Evolutionary conservation across 805 yeast genomes (phyloP), one percentile per base, ranked within the genome.

Genomic region (Sporopachydermia lactativora): DNA sequence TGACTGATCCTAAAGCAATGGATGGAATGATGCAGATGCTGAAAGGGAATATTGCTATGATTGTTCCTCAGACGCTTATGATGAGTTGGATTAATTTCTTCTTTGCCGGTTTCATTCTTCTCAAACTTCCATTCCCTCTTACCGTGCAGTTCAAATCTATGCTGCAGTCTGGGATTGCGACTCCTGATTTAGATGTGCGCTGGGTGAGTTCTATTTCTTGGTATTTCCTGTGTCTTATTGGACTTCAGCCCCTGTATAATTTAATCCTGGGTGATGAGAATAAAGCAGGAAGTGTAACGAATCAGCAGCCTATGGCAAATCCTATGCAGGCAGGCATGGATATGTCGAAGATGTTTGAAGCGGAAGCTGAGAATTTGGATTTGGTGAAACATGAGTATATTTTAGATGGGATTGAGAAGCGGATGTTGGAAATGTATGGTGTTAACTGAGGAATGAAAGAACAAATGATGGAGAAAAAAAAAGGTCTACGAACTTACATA

Each of bases 21-120:
- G 95, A 86, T 42, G 73, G 77, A 16, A 62, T 92, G 68, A 66
- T 78, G 66, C 70, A 68, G 38, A 77, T 83, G 78, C 71, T 86
- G 43, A 85, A 85, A 54, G 78, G 80, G 5, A 88, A 85, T 54
- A 62, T 85, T 47, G 78, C 88, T 53, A 83, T 76, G 59, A 83
- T 78, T 55, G 72, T 86, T 15, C 96, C 97, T 2, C 97, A 92
- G 61, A 84, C 96, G 0, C 58, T 88, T 34, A 81, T 88, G 47
- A 88, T 92, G 96, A 85, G 86, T 53, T 92, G 96, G 95, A 89
- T 89, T 45, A 84, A 83, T 53, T 82, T 77, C 52, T 88, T 89
- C 62, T 92, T 85, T 58, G 84, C 89, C 11, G 96, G 96, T 0
- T 85, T 86, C 47, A 77, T 88, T 13, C 73, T 85, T 39, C 81